These are phyloP conservation scores for Emydomyces testavorans DNA, from an alignment of 2,329 filamentous ascomycete species.

Conservation along the genomic window DNA sequence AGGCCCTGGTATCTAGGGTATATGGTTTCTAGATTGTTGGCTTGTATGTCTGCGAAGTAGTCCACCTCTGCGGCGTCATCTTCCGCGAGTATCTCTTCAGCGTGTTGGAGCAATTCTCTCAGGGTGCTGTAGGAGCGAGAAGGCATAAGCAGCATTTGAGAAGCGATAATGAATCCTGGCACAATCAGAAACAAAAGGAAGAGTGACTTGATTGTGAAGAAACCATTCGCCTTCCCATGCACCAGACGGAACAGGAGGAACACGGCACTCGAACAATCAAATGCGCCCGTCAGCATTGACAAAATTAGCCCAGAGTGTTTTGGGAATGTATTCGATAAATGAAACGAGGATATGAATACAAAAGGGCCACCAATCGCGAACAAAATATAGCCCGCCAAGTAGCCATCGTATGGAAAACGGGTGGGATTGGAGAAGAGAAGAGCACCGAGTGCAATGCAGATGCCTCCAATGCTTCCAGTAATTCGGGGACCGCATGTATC, in stretches of 20 bases:
- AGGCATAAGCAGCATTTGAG: slow-evolving; percentile 63
- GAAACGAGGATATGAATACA: slow-evolving; percentile 71
- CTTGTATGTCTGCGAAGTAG: neutral
- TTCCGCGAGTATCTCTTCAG: slow-evolving; percentile 44
- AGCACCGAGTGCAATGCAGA: slow-evolving; percentile 59
- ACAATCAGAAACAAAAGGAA: slow-evolving; percentile 63
- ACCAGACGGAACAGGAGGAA: slow-evolving; percentile 17
- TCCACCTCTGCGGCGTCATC: slow-evolving; percentile 38
- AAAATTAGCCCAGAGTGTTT: slow-evolving; percentile 66
- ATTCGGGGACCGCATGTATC: slow-evolving; percentile 71
- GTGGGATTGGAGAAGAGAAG: slow-evolving; percentile 59
- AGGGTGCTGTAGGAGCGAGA: slow-evolving; percentile 70
- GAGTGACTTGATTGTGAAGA: slow-evolving; percentile 49
- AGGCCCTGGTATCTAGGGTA: slow-evolving; percentile 20
- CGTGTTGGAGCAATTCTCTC: slow-evolving; percentile 66
- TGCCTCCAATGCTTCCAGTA: slow-evolving; percentile 58
- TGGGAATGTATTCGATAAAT: slow-evolving; percentile 74
- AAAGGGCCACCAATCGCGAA: slow-evolving; percentile 70
- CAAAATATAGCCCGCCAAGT: slow-evolving; percentile 61
- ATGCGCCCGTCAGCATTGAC: slow-evolving; percentile 67
- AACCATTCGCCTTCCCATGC: slow-evolving; percentile 28
- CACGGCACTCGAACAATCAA: slow-evolving; percentile 64
- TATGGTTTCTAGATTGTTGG: neutral
- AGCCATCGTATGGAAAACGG: slow-evolving; percentile 59
- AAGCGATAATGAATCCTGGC: slow-evolving; percentile 52